A percentile compares a stretch with the other conserved stretches of the same genome.
These are phyloP conservation scores for Vaucheria bursata DNA, from an alignment of 352 stramenopile species.

Conservation along the genomic window DNA sequence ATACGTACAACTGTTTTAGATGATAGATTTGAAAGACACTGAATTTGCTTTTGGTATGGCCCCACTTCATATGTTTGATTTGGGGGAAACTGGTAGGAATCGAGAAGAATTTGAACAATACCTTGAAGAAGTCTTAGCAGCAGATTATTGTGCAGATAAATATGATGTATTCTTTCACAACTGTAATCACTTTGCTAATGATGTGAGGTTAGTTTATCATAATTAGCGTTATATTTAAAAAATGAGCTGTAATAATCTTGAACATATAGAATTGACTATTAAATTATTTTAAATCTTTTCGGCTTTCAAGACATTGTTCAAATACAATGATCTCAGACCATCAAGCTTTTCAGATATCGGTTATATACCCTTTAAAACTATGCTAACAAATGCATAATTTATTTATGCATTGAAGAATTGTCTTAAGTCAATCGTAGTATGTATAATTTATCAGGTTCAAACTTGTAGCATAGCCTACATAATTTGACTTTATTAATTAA, in stretches of 20 bases:
- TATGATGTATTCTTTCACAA: slow-evolving; percentile 24
- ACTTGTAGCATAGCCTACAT: no score
- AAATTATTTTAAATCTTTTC: no score
- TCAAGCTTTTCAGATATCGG: no score
- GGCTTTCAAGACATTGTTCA: no score
- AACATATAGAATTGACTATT: no score
- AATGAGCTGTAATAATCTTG: slow-evolving; percentile 3
- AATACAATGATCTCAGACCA: no score
- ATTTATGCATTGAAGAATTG: no score
- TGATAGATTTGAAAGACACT: not conserved
- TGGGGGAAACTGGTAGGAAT: not conserved
- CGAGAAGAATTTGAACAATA: slow-evolving; percentile 10
- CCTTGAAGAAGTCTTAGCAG: slow-evolving; percentile 15
- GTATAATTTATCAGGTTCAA: no score
- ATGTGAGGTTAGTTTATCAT: not conserved
- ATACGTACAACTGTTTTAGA: not conserved
- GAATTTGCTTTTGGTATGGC: slow-evolving; percentile 14
- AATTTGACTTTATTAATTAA: no score
- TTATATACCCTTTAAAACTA: no score
- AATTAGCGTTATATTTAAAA: not conserved
- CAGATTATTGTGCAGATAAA: slow-evolving; percentile 1
- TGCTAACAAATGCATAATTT: no score
- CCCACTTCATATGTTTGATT: slow-evolving; percentile 1
- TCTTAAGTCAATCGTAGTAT: no score
- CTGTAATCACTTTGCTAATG: slow-evolving; percentile 16